A percentile compares a stretch with the other conserved stretches of the same genome.
phyloP scores from a whole-genome alignment of 345 rosid genomes.

The Euphorbia pulcherrima region DNA sequence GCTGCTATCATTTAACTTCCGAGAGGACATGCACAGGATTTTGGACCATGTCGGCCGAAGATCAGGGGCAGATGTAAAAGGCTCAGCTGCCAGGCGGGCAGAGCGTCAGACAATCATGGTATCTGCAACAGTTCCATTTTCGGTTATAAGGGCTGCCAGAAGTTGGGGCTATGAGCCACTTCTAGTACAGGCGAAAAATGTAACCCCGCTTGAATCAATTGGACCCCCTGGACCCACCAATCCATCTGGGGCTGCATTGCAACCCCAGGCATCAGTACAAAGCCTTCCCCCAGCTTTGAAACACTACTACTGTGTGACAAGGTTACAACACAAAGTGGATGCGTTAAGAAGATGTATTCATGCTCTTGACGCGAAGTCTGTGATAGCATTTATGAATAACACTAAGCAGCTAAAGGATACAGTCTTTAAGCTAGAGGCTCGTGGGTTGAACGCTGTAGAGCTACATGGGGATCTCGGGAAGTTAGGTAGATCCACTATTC shows the following conservation, averaged over 20 bases:
- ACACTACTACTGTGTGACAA: constrained; percentile 69
- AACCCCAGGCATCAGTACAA: constrained; percentile 49
- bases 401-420: constrained; percentile 83
- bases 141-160: constrained; percentile 84
- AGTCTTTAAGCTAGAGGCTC: constrained; percentile 86
- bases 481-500: constrained; percentile 75
- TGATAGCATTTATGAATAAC: constrained; percentile 91
- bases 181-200: constrained; percentile 73
- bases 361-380: constrained; percentile 75
- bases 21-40: constrained; percentile 86
- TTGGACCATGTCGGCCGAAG: constrained; percentile 79
- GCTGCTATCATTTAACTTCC: constrained; percentile 82
- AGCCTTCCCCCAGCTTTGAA: constrained; percentile 85
- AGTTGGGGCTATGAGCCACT: constrained; percentile 80
- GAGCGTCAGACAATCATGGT: constrained; percentile 74
- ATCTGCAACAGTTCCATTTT: constrained; percentile 91
- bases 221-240: constrained; percentile 47
- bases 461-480: constrained; percentile 94
- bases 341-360: constrained; percentile 78
- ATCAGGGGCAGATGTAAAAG: constrained; percentile 49
- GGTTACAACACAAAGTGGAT: constrained; percentile 84
- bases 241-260: constrained; percentile 34
- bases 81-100: constrained; percentile 30
- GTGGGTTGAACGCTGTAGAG: constrained; percentile 74
- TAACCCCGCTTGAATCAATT: constrained; percentile 53